phyloP scores from a whole-genome alignment of 2,329 filamentous ascomycete species.

The Trichoderma sp. region DNA sequence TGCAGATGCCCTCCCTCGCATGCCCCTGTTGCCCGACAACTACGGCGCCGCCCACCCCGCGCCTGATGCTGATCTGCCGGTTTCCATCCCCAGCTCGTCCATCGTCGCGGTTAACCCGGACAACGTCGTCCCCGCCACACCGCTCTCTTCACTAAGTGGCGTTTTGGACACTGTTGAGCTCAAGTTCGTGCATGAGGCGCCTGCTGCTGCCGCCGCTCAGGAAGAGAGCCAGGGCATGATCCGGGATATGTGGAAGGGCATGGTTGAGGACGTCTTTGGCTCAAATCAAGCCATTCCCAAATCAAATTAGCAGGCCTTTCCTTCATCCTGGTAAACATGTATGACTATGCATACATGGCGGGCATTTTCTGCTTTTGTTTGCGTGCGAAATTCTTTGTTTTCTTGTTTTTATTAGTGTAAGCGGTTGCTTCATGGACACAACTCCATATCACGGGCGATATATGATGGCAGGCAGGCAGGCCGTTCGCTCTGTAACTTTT shows the following conservation, averaged over 20 bases:
- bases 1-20: conserved; percentile 47
- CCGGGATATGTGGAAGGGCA: conserved; percentile 58
- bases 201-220: conserved; percentile 30
- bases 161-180: conserved; percentile 61
- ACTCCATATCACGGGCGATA: not conserved
- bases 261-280: conserved; percentile 55
- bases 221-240: conserved; percentile 52
- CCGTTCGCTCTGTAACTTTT: not conserved
- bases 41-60: conserved; percentile 50
- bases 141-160: conserved; percentile 62
- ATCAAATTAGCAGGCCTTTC: not conserved
- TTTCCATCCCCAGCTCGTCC: conserved; percentile 52
- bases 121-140: conserved; percentile 52
- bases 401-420: not conserved
- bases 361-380: not conserved
- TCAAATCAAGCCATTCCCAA: conserved; percentile 31
- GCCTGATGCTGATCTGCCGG: conserved; percentile 48
- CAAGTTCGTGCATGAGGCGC: conserved; percentile 52
- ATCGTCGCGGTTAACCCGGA: conserved; percentile 63
- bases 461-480: conserved; percentile 1
- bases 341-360: not conserved
- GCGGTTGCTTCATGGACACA: conserved; percentile 7
- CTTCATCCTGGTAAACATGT: not conserved
- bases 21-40: conserved; percentile 65
- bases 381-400: conserved; percentile 1